Evolutionary conservation across 2,329 filamentous ascomycete genomes (phyloP).

Genomic region (Drechslerella stenobrocha): DNA sequence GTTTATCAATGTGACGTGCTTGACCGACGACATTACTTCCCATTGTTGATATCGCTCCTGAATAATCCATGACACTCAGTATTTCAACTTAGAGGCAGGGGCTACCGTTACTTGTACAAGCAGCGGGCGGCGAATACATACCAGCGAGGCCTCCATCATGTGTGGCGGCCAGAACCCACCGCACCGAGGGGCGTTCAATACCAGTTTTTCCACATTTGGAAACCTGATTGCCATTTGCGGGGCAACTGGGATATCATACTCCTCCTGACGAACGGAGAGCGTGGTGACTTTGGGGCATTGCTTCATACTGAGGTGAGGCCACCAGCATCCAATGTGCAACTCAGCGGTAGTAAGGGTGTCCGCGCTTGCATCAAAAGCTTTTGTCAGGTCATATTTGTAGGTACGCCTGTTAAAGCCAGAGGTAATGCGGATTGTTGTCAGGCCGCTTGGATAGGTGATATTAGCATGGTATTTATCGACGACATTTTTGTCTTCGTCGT

Average conservation of each 20-base stretch:
- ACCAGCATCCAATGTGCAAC: conserved; percentile 1
- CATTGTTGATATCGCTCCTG: conserved; percentile 15
- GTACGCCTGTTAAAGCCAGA: background rate
- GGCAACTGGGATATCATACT: background rate
- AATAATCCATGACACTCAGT: background rate
- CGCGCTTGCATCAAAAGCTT: conserved; percentile 12
- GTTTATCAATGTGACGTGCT: conserved; percentile 10
- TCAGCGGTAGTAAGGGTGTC: conserved; percentile 19
- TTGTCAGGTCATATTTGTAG: conserved; percentile 1
- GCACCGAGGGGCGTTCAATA: background rate
- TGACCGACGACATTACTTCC: conserved; percentile 4
- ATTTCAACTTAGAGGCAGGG: background rate
- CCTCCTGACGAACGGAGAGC: conserved; percentile 1
- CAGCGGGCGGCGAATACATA: too few species aligned
- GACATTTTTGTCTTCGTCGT: background rate
- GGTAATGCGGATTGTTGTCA: conserved; percentile 15
- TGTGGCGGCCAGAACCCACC: background rate
- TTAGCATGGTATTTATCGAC: conserved; percentile 1
- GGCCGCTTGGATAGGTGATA: conserved; percentile 24
- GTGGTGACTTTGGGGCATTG: conserved; percentile 29
- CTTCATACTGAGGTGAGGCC: conserved; percentile 13
- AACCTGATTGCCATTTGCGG: conserved; percentile 12
- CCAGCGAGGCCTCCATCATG: background rate
- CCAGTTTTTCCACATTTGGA: conserved; percentile 20
- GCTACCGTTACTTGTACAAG: too few species aligned